phyloP scores from a whole-genome alignment of 73 alveolate species.

The Paramecium sonneborni region DNA sequence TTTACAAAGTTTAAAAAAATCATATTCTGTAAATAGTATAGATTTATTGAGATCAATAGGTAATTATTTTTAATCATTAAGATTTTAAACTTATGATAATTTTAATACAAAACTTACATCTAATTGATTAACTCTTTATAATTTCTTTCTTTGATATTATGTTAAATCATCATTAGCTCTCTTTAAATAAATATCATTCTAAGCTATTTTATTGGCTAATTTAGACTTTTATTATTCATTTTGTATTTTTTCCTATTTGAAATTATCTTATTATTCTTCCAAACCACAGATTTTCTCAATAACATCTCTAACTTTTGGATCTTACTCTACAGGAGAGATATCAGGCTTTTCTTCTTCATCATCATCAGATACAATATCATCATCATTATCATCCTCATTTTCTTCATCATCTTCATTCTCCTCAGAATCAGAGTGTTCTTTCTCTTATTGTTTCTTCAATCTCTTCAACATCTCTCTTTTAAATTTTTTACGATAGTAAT shows the following conservation, averaged over 20 bases:
- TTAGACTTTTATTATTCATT: conserved; percentile 73
- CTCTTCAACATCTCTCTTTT: conserved; percentile 73
- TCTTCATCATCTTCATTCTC: conserved; percentile 71
- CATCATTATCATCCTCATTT: conserved; percentile 87
- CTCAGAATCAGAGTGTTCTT: conserved; percentile 82
- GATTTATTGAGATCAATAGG: conserved; percentile 71
- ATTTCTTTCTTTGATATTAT: conserved; percentile 85
- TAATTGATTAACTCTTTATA: conserved; percentile 83
- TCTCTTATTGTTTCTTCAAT: conserved; percentile 71
- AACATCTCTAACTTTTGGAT: conserved; percentile 82
- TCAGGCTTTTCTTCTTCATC: conserved; percentile 89
- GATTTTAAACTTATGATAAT: conserved; percentile 76
- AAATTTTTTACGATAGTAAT: conserved; percentile 76
- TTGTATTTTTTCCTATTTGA: conserved; percentile 74
- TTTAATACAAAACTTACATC: conserved; percentile 76
- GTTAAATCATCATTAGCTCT: conserved; percentile 86
- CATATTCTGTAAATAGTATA: conserved; percentile 79
- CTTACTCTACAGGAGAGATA: conserved; percentile 82
- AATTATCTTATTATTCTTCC: conserved; percentile 76
- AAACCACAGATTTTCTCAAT: conserved; percentile 75
- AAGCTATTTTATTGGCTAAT: conserved; percentile 54
- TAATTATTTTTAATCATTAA: conserved; percentile 28
- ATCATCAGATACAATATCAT: conserved; percentile 75
- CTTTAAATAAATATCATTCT: conserved; percentile 67
- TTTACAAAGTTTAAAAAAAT: conserved; percentile 74